phyloP scores from a whole-genome alignment of 2,329 filamentous ascomycete species.

The Paraphaeosphaeria sporulosa region DNA sequence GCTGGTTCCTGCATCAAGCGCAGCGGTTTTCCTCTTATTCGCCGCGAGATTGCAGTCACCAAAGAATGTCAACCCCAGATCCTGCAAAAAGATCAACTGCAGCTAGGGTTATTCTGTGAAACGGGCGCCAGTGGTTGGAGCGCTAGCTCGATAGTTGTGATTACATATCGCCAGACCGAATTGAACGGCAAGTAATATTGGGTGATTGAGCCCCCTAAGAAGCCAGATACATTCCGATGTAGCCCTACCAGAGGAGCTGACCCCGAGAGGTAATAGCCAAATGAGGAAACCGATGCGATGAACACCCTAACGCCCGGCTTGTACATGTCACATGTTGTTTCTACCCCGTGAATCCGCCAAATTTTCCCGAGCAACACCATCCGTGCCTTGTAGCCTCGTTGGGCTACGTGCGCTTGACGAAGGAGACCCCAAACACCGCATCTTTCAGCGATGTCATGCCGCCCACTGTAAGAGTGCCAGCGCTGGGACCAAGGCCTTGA shows the following conservation, averaged over 20 bases:
- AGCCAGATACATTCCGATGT: not conserved
- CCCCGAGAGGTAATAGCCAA: not conserved
- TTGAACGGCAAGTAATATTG: not conserved
- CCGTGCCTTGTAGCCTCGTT: not conserved
- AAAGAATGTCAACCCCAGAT: not conserved
- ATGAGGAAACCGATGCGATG: not conserved
- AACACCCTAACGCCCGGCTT: not conserved
- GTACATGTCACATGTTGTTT: not conserved
- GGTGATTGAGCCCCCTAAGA: not conserved
- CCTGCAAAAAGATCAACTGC: not conserved
- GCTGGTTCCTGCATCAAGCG: too few relatives aligned
- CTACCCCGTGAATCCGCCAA: too few relatives aligned
- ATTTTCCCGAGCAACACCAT: not conserved
- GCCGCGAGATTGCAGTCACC: not conserved
- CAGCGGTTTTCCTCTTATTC: not conserved
- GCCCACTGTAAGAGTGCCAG: constrained; percentile 33
- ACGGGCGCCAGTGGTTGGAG: not conserved
- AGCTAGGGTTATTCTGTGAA: not conserved
- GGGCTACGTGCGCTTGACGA: constrained; percentile 5
- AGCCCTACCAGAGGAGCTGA: not conserved
- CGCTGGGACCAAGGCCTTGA: constrained; percentile 25
- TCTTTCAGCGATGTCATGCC: constrained; percentile 29
- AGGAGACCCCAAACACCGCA: constrained; percentile 28
- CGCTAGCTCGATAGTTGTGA: not conserved
- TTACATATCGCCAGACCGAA: not conserved